Conservation (phyloP, 2,329 filamentous ascomycete species). For the Stemphylium lycopersici region DNA sequence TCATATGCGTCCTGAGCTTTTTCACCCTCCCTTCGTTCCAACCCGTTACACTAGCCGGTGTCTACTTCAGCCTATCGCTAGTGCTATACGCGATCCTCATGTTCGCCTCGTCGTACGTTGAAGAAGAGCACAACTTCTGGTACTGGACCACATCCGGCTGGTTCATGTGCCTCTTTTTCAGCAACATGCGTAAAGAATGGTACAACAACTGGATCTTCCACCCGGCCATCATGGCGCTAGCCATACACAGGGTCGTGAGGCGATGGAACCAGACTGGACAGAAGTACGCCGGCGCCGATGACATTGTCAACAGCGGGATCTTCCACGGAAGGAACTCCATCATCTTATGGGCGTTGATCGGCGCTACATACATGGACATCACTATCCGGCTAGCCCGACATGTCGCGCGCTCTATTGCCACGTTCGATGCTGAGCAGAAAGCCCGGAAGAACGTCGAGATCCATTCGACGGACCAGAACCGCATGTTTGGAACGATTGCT, state of each 20-base stretch:
- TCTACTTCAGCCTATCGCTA: constrained; percentile 47
- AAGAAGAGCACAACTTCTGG: constrained; percentile 99
- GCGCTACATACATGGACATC: constrained; percentile 70
- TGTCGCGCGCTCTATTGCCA: constrained; percentile 36
- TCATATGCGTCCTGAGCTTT: constrained; percentile 50
- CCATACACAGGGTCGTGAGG: constrained; percentile 69
- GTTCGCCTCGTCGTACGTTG: constrained; percentile 97
- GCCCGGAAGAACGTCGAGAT: constrained; percentile 18
- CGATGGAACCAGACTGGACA: constrained; percentile 98
- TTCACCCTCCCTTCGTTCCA: constrained; percentile 43
- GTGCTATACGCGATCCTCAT: constrained; percentile 79
- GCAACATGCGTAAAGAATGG: constrained; percentile 40
- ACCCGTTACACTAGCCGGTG: constrained; percentile 58
- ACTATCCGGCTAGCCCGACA: constrained; percentile 53
- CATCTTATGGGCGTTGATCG: constrained; percentile 76
- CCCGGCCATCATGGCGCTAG: constrained; percentile 58
- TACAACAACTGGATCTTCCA: constrained; percentile 35
- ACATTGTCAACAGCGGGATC: constrained; percentile 72
- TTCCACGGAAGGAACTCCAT: constrained; percentile 57
- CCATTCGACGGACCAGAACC: constrained; percentile 34
- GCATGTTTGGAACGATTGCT: constrained; percentile 38
- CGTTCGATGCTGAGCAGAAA: constrained; percentile 25
- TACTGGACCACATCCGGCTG: constrained; percentile 84
- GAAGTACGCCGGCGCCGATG: constrained; percentile 89
- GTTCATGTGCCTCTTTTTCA: constrained; percentile 59